Conservation (phyloP, 2,329 filamentous ascomycete genomes). For the Fusarium bactridioides region DNA sequence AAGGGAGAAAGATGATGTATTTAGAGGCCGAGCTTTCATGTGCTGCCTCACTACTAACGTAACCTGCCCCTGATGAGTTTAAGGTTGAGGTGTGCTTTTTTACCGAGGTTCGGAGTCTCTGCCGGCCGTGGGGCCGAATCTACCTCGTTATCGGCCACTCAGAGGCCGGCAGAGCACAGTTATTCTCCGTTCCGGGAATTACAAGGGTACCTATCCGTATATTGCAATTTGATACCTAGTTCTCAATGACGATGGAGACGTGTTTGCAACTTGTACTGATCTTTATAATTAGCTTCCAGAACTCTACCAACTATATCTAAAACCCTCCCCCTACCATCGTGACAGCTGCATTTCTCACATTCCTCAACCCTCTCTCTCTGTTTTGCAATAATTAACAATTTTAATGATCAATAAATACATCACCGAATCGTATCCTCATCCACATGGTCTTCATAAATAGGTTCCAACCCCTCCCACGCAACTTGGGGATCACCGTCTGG, state of each 20-base stretch:
- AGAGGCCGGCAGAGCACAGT: constrained; percentile 1
- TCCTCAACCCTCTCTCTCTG: neutral
- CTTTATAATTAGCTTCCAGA: neutral
- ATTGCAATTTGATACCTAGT: neutral
- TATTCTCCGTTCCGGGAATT: constrained; percentile 4
- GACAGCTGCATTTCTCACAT: neutral
- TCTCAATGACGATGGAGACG: neutral
- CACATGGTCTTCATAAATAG: constrained; percentile 66
- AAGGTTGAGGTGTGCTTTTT: constrained; percentile 2
- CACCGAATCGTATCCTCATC: constrained; percentile 22
- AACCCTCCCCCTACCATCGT: neutral
- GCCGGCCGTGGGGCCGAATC: constrained; percentile 28
- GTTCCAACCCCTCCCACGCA: constrained; percentile 77
- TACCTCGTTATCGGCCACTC: constrained; percentile 17
- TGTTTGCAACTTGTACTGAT: constrained; percentile 1
- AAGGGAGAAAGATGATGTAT: neutral
- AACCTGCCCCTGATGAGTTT: constrained; percentile 21
- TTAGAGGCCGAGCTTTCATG: constrained; percentile 26
- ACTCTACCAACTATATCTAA: neutral
- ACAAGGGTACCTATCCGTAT: neutral
- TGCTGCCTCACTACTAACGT: constrained; percentile 16
- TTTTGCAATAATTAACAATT: constrained; percentile 1
- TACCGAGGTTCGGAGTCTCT: constrained; percentile 34
- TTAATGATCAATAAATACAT: neutral
- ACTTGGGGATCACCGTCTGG: constrained; percentile 59